A percentile compares a stretch with the other conserved stretches of the same genome.
Evolutionary conservation across 2,329 filamentous ascomycete genomes (phyloP).

Genomic region (Fusarium camptoceras): DNA sequence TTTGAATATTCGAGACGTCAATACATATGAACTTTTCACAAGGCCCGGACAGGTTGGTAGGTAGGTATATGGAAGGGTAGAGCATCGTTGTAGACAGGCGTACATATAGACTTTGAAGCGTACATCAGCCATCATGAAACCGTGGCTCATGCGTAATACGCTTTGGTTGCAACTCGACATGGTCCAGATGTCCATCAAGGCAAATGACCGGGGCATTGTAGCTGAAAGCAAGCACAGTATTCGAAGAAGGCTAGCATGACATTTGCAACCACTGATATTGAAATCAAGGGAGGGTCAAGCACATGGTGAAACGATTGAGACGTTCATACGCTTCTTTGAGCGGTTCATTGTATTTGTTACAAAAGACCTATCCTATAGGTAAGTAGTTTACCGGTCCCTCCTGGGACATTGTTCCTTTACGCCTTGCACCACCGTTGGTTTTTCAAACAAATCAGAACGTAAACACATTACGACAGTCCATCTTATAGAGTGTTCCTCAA

Average conservation of each 20-base stretch:
- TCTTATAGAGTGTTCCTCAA: conserved; percentile 31
- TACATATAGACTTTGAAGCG: no score
- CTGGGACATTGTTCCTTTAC: conserved; percentile 40
- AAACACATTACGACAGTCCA: conserved; percentile 38
- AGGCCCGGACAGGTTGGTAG: neutral
- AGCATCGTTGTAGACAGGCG: neutral
- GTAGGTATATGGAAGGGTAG: neutral
- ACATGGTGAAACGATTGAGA: neutral
- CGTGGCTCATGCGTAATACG: neutral
- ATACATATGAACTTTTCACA: neutral
- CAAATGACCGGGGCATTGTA: neutral
- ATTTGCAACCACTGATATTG: neutral
- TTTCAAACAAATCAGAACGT: conserved; percentile 22
- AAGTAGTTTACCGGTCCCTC: conserved; percentile 27
- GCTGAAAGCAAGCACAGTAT: neutral
- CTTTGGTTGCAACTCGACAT: neutral
- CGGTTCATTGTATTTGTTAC: conserved; percentile 41
- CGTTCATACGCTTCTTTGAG: conserved; percentile 35
- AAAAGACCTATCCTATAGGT: conserved; percentile 28
- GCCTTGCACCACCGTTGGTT: conserved; percentile 24
- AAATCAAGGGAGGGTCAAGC: neutral
- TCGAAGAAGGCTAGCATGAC: neutral
- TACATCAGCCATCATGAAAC: neutral
- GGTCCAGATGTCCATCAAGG: neutral
- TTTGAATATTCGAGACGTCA: neutral